Evolutionary conservation across 768 basidiomycete species (phyloP), one percentile per base, ranked within the genome.

Genomic region (Lactarius vividus): DNA sequence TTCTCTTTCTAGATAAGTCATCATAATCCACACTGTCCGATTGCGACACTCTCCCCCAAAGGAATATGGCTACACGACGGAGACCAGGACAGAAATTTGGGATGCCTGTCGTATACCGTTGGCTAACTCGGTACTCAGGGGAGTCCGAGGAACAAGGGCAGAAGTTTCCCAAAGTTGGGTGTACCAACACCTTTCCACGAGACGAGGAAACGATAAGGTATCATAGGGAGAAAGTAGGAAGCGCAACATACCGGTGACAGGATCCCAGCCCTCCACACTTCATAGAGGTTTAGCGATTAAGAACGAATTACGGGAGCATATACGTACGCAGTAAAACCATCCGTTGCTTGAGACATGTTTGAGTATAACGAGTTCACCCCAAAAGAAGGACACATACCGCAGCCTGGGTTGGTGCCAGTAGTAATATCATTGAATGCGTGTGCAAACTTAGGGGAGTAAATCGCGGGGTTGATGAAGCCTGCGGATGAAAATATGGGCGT

Each of bases 401-500:
- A 70, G 42, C 73, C 73, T 40, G 63, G 67, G 61, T 72, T 74
- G 8, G 59, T 65, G 1, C 74, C 74, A 15, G 29, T 57, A 37
- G 69, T 73, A 39, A 75, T 73, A 37, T 74, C 74, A 39, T 75
- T 68, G 66, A 74, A 74, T 26, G 69, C 72, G 6, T 13, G 23
- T 15, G 56, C 29, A 64, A 74, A 73, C 3, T 26, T 28, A 7
- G 31, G 29, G 3, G 67, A 68, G 64, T 75, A 73, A 33, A 72
- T 69, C 37, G 87, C 86, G 40, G 88, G 88, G 71, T 91, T 91
- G 67, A 90, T 83, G 71, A 75, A 77, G 10, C 76, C 57, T 60
- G 18, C 20, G 9, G 26, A 42, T 20, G 29, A 37, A 20, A 13
- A 57, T 23, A 61, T 46, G 31, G 23, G 42, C 49, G 23, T 31